Evolutionary conservation across 2,329 filamentous ascomycete genomes (phyloP).

Genomic region (Neopestalotiopsis sp.): DNA sequence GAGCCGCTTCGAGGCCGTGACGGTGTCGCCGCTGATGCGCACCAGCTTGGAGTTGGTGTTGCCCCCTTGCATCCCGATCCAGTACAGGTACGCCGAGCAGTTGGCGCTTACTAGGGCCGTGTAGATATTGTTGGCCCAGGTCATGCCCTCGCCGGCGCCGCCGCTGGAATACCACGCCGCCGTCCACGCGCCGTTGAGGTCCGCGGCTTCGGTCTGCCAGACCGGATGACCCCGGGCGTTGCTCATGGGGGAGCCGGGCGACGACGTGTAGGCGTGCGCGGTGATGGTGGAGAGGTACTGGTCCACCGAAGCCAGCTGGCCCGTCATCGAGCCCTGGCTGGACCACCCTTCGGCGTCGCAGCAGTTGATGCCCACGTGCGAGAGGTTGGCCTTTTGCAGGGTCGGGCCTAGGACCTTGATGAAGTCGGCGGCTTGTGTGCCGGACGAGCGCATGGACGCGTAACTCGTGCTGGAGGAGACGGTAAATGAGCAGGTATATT

Average conservation of each 20-base stretch:
- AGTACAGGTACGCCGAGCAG: conserved; percentile 59
- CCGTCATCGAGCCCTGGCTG: neutral
- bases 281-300: conserved; percentile 9
- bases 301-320: neutral
- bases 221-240: conserved; percentile 32
- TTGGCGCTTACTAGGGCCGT: conserved; percentile 52
- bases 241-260: neutral
- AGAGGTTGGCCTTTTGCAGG: conserved; percentile 40
- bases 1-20: neutral
- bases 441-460: conserved; percentile 10
- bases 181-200: conserved; percentile 41
- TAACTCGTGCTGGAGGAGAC: neutral
- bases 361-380: conserved; percentile 23
- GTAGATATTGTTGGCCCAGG: conserved; percentile 60
- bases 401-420: conserved; percentile 47
- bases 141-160: conserved; percentile 54
- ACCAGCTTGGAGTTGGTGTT: conserved; percentile 10
- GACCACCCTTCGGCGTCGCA: conserved; percentile 26
- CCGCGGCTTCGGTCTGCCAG: conserved; percentile 59
- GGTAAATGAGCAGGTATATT: no score
- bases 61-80: conserved; percentile 33
- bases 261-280: neutral
- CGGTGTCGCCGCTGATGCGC: conserved; percentile 6
- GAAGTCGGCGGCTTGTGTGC: conserved; percentile 40
- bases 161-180: conserved; percentile 53